Percentiles rank a stretch among this genome's conserved stretches.
phyloP scores from a whole-genome alignment of 2,329 filamentous ascomycete genomes.

The Pezicula rhizophila region DNA sequence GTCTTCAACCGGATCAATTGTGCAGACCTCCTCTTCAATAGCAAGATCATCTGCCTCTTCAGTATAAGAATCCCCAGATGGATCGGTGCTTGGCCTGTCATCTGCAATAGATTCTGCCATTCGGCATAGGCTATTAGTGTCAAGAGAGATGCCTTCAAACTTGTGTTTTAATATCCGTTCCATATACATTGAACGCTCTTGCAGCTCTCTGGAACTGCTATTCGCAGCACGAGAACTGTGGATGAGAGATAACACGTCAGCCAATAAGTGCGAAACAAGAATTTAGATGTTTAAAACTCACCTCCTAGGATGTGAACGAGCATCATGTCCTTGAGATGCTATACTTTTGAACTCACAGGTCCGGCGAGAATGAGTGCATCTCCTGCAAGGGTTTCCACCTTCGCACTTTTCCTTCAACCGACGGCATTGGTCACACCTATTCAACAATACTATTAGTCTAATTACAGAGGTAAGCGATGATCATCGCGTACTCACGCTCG shows the following conservation, averaged over 20 bases:
- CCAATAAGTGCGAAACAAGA: background rate
- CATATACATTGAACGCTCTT: slow-evolving; percentile 33
- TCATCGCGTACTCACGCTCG: too few relatives aligned
- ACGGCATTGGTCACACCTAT: slow-evolving; percentile 47
- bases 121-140: slow-evolving; percentile 34
- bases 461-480: too few relatives aligned
- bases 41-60: slow-evolving; percentile 19
- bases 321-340: slow-evolving; percentile 29
- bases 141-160: slow-evolving; percentile 37
- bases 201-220: slow-evolving; percentile 6
- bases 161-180: slow-evolving; percentile 43
- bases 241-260: background rate
- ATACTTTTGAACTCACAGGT: slow-evolving; percentile 42
- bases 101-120: slow-evolving; percentile 34
- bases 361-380: slow-evolving; percentile 44
- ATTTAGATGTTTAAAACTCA: background rate
- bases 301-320: background rate
- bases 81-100: slow-evolving; percentile 14
- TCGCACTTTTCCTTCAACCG: slow-evolving; percentile 52
- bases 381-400: slow-evolving; percentile 46
- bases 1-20: slow-evolving; percentile 34
- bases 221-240: slow-evolving; percentile 24
- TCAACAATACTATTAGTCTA: background rate
- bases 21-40: slow-evolving; percentile 33
- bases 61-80: background rate